These are phyloP conservation scores for Plantago coronopus DNA, from an alignment of 305 asterid species.

Conservation along the genomic window DNA sequence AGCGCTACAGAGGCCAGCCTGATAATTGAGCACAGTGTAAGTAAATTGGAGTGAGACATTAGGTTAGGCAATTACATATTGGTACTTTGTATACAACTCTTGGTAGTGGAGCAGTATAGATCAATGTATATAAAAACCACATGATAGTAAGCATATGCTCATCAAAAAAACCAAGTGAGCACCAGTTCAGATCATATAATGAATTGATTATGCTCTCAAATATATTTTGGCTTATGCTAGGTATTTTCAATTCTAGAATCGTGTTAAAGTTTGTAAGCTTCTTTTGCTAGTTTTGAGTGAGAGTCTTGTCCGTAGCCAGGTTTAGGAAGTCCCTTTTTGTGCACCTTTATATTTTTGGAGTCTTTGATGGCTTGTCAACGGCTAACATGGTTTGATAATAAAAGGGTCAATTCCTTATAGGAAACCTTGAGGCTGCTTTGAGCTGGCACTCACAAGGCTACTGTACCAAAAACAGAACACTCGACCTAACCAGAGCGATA, in stretches of 20 bases:
- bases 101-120: slow-evolving; percentile 12
- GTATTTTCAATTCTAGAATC: background rate
- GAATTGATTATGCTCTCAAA: background rate
- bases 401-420: background rate
- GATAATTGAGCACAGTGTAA: slow-evolving; percentile 29
- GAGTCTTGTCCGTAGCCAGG: background rate
- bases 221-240: background rate
- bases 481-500: too few relatives aligned
- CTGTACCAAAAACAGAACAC: background rate
- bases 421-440: background rate
- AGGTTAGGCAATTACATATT: slow-evolving; percentile 13
- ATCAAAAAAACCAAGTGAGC: background rate
- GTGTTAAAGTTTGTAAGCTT: background rate
- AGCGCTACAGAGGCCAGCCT: slow-evolving; percentile 79
- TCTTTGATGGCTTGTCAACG: background rate
- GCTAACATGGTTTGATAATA: background rate
- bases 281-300: background rate
- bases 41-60: slow-evolving; percentile 23
- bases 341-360: background rate
- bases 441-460: background rate
- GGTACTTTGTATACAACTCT: background rate
- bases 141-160: background rate
- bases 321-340: background rate
- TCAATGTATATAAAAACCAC: slow-evolving; percentile 4
- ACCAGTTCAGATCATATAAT: background rate